A percentile compares a stretch with the other conserved stretches of the same genome.
Conservation (phyloP, 441 rosid species). For the Erodium texanum region DNA sequence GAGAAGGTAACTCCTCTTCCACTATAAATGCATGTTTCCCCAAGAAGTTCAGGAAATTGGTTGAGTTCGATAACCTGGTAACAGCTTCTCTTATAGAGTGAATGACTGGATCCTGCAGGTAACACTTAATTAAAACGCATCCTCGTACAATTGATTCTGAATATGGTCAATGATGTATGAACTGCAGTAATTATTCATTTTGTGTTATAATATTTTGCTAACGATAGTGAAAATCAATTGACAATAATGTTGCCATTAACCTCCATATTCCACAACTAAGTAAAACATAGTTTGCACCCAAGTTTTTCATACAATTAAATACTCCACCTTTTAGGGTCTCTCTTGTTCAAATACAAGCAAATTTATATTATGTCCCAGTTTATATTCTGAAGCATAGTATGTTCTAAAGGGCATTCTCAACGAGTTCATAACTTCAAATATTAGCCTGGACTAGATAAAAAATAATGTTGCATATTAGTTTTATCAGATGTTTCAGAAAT, state of each 20-base stretch:
- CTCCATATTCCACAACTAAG: background rate
- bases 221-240: background rate
- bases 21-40: slow-evolving; percentile 44
- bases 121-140: slow-evolving; percentile 5
- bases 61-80: slow-evolving; percentile 37
- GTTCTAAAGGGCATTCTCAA: background rate
- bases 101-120: slow-evolving; percentile 41
- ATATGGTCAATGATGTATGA: background rate
- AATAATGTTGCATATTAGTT: slow-evolving; percentile 17
- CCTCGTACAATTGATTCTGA: background rate
- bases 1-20: slow-evolving; percentile 33
- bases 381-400: too few species aligned
- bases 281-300: background rate
- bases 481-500: slow-evolving; percentile 21
- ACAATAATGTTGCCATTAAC: background rate
- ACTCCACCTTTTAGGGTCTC: background rate
- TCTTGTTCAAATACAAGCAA: background rate
- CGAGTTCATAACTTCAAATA: background rate
- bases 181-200: background rate
- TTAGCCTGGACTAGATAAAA: slow-evolving; percentile 7
- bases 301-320: background rate
- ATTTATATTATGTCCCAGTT: background rate
- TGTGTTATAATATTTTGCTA: background rate
- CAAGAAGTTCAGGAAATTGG: slow-evolving; percentile 36
- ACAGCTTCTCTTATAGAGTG: slow-evolving; percentile 40